These are phyloP conservation scores for Exophiala dermatitidis DNA, from an alignment of 2,329 filamentous ascomycete genomes.

Conservation along the genomic window DNA sequence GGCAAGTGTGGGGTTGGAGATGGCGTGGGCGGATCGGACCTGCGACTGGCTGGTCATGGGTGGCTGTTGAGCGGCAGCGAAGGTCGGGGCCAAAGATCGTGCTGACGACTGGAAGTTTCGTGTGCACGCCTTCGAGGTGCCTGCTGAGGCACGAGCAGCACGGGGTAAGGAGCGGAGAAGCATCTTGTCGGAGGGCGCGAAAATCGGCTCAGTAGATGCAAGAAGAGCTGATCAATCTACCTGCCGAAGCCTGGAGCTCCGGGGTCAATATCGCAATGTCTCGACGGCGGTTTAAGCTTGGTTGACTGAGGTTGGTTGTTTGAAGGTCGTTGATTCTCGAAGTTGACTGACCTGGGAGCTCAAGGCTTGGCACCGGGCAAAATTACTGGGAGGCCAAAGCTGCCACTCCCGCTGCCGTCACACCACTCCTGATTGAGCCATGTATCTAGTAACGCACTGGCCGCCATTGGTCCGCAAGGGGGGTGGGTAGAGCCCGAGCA, in stretches of 20 bases:
- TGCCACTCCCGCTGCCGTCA: conserved; percentile 2
- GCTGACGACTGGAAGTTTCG: conserved; percentile 27
- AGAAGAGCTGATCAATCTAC: conserved; percentile 10
- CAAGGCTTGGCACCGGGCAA: conserved; percentile 18
- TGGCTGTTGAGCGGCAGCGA: conserved; percentile 32
- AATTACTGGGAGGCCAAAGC: conserved; percentile 6
- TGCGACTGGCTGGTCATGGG: conserved; percentile 37
- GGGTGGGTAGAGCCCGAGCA: not conserved
- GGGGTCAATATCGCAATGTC: conserved; percentile 14
- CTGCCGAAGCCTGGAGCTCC: conserved; percentile 24
- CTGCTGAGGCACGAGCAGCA: conserved; percentile 40
- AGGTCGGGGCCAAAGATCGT: conserved; percentile 36
- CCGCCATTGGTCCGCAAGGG: not conserved
- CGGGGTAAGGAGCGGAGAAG: conserved; percentile 42
- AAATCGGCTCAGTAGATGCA: conserved; percentile 18
- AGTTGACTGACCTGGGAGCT: conserved; percentile 14
- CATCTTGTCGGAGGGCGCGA: conserved; percentile 30
- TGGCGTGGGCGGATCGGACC: conserved; percentile 68
- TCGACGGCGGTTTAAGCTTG: conserved; percentile 12
- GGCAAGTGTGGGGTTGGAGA: conserved; percentile 94
- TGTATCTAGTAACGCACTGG: not conserved
- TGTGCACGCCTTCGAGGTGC: conserved; percentile 30
- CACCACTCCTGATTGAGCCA: conserved; percentile 6
- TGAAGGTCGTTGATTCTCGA: conserved; percentile 11
- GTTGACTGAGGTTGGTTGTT: conserved; percentile 4